A percentile compares a stretch with the other conserved stretches of the same genome.
These are phyloP conservation scores for Trichoderma atrobrunneum DNA, from an alignment of 2,329 filamentous ascomycete species.

Conservation along the genomic window DNA sequence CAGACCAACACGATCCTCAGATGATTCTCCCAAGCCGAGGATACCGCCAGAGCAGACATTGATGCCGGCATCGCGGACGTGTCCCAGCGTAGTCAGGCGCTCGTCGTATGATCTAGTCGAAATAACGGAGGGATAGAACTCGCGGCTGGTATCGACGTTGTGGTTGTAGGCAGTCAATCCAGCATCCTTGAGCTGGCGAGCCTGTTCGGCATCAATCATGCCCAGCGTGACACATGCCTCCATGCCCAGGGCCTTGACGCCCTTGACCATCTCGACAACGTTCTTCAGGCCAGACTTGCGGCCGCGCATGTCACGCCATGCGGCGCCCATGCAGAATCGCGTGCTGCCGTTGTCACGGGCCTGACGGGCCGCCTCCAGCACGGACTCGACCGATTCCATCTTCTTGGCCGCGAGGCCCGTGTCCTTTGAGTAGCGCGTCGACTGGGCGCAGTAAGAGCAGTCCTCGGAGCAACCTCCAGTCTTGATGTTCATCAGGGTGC, in stretches of 20 bases:
- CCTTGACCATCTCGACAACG: slow-evolving; percentile 80
- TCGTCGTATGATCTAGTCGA: slow-evolving; percentile 86
- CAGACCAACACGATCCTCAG: slow-evolving; percentile 76
- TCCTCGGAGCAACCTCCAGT: slow-evolving; percentile 90
- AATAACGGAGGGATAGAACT: slow-evolving; percentile 85
- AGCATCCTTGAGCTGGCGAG: slow-evolving; percentile 75
- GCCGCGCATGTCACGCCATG: slow-evolving; percentile 91
- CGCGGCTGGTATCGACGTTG: slow-evolving; percentile 86
- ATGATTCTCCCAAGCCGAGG: slow-evolving; percentile 75
- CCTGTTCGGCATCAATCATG: slow-evolving; percentile 83
- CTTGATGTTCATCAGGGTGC: slow-evolving; percentile 96
- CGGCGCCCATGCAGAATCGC: slow-evolving; percentile 92
- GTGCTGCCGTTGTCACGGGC: slow-evolving; percentile 84
- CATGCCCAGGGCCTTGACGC: slow-evolving; percentile 79
- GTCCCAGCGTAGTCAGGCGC: slow-evolving; percentile 71
- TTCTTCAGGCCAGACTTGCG: slow-evolving; percentile 80
- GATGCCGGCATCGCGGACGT: slow-evolving; percentile 82
- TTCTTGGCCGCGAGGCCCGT: slow-evolving; percentile 78
- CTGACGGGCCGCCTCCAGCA: slow-evolving; percentile 71
- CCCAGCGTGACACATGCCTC: slow-evolving; percentile 91
- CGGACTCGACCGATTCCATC: slow-evolving; percentile 74
- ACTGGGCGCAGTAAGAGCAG: slow-evolving; percentile 90
- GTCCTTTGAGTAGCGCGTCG: slow-evolving; percentile 72
- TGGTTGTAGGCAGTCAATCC: slow-evolving; percentile 92
- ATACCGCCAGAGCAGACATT: slow-evolving; percentile 91